These are phyloP conservation scores for Proliferodiscus dingleyae DNA, from an alignment of 2,329 filamentous ascomycete genomes.

Conservation along the genomic window DNA sequence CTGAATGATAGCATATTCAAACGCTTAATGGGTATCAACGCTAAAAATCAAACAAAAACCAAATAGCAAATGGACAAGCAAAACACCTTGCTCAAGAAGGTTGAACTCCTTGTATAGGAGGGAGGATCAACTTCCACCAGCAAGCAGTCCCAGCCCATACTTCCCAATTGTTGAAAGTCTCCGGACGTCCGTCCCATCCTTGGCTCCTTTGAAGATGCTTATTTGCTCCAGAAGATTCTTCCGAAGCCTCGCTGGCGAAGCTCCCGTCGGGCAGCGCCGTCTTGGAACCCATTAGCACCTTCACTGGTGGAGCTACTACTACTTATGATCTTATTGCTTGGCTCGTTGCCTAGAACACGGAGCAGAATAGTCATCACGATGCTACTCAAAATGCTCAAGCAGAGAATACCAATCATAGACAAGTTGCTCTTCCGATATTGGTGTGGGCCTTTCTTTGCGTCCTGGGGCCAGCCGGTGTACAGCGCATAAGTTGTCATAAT, in stretches of 20 bases:
- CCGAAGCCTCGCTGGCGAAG: constrained; percentile 53
- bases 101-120: constrained; percentile 17
- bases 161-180: constrained; percentile 24
- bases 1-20: constrained; percentile 48
- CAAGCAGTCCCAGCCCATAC: neutral
- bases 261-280: constrained; percentile 58
- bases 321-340: constrained; percentile 42
- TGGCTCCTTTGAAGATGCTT: too few species aligned
- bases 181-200: too few species aligned
- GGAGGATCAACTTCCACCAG: constrained; percentile 7
- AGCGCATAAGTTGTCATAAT: constrained; percentile 85
- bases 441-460: constrained; percentile 60
- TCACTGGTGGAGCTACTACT: constrained; percentile 35
- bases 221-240: constrained; percentile 31
- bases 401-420: constrained; percentile 82
- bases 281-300: constrained; percentile 43
- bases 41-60: constrained; percentile 27
- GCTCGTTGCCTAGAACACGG: constrained; percentile 50
- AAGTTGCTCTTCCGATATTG: constrained; percentile 81
- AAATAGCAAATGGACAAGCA: constrained; percentile 12
- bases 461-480: constrained; percentile 80
- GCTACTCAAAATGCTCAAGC: constrained; percentile 69
- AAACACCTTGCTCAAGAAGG: constrained; percentile 10
- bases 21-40: constrained; percentile 52
- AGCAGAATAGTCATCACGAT: constrained; percentile 64